Evolutionary conservation across 768 basidiomycete species (phyloP).

Genomic region (Suillus luteus): DNA sequence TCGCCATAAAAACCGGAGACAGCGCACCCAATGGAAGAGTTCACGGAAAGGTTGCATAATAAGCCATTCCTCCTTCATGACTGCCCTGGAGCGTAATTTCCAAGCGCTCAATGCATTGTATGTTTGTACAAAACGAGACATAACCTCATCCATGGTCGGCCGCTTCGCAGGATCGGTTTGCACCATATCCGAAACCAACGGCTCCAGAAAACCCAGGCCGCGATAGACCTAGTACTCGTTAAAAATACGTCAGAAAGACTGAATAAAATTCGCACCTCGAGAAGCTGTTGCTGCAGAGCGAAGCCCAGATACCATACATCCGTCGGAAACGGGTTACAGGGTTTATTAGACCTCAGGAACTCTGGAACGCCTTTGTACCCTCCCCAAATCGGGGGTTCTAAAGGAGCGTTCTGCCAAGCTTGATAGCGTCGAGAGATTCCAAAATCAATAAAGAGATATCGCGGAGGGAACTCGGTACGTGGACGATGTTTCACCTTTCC

Average conservation of each 20-base stretch:
- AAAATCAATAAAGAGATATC: conserved; percentile 34
- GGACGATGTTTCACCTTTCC: conserved; percentile 17
- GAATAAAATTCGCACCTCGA: background rate
- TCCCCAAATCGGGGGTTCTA: conserved; percentile 22
- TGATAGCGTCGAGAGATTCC: conserved; percentile 28
- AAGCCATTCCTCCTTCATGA: conserved; percentile 9
- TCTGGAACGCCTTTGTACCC: conserved; percentile 31
- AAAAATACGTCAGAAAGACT: background rate
- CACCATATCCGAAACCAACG: conserved; percentile 26
- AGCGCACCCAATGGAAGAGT: background rate
- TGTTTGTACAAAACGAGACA: conserved; percentile 15
- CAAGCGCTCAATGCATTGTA: background rate
- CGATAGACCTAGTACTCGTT: background rate
- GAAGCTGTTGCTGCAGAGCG: background rate
- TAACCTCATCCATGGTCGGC: conserved; percentile 20
- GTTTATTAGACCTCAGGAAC: conserved; percentile 13
- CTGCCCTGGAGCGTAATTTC: conserved; percentile 19
- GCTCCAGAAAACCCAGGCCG: conserved; percentile 35
- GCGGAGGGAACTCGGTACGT: conserved; percentile 26
- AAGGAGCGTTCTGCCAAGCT: conserved; percentile 6
- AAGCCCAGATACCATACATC: conserved; percentile 20
- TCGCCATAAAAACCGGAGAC: background rate
- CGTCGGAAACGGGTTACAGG: conserved; percentile 26
- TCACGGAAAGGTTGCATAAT: background rate
- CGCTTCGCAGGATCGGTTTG: conserved; percentile 15